Evolutionary conservation across 768 basidiomycete genomes (phyloP).

Genomic region (Epithele typhae): DNA sequence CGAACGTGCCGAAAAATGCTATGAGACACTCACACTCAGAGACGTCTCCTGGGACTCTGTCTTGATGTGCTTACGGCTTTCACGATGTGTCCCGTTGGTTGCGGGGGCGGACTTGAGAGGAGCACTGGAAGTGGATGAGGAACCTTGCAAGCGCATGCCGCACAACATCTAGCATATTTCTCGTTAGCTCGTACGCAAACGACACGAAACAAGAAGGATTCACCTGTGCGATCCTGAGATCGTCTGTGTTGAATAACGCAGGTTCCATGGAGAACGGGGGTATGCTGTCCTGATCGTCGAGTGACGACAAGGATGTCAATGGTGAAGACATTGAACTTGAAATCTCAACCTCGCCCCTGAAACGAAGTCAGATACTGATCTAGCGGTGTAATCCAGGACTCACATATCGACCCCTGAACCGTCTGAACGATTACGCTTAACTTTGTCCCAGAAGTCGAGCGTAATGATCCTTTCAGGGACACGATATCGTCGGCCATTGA

Average conservation of each 20-base stretch:
- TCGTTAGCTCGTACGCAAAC: too few species aligned
- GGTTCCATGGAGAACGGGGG: constrained; percentile 33
- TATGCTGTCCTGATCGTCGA: constrained; percentile 52
- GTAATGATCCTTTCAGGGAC: constrained; percentile 90
- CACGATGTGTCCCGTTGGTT: neutral
- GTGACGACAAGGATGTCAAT: constrained; percentile 67
- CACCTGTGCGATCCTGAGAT: constrained; percentile 59
- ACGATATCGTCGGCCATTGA: constrained; percentile 86
- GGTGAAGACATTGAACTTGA: constrained; percentile 63
- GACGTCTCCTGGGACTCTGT: neutral
- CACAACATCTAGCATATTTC: constrained; percentile 30
- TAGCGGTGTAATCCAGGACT: constrained; percentile 15
- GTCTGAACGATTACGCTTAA: constrained; percentile 38
- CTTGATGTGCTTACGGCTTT: neutral
- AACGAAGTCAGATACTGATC: neutral
- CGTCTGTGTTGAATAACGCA: constrained; percentile 17
- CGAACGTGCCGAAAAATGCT: too few species aligned
- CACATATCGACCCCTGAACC: constrained; percentile 41
- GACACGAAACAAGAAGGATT: too few species aligned
- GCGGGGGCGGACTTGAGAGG: neutral
- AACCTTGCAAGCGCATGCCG: constrained; percentile 13
- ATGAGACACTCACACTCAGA: neutral
- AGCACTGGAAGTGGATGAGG: neutral
- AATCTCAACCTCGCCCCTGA: constrained; percentile 22
- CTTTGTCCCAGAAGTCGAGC: constrained; percentile 93